Base-by-base conservation (phyloP, 2,329 filamentous ascomycete genomes). In the Trichoderma polysporum region DNA sequence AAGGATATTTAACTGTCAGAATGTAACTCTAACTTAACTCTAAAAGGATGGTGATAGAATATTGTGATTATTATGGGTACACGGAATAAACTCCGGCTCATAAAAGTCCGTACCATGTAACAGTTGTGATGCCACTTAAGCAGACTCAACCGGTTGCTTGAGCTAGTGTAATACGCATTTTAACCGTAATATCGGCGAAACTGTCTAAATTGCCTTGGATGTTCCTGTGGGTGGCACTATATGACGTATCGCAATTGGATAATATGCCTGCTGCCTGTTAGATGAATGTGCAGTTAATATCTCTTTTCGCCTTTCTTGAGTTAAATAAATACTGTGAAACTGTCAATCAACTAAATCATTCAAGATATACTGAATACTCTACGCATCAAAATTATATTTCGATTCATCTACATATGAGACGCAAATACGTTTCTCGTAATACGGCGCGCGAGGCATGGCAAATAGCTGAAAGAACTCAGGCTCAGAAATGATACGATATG, bases 21-120 rank as follows among this genome's bases (percentile, higher is more conserved):
- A 41, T 22, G 33, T 19, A 62, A 17, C 27, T 25, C 19, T 13
- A 27, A 37, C 50, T 35, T 63, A 33, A 63, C 60, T 63, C 3
- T 12, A 63, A 45, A 45, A 63, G 60, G 60, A 53, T 63, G 60
- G 60, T 63, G 60, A 35, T 53, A 15, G 1, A 52, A 19, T 31
- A 19, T 53, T 31, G 8, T 22, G 59, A 53, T 62, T 8, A 62
- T 5, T 6, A 33, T 27, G 49, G n/a, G 49, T 49, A 45, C 35
- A 35, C 8, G 6, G 17, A 13, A 41, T 62, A 41, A 59, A 17
- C 60, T n/a, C 27, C 27, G 49, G 31, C 17, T 19, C 19, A 45
- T 29, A 19, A 25, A 3, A 56, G 7, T n/a, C 33, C 33, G 33
- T 10, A 15, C 19, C 17, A 35, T 17, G 50, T 35, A 59, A 19